Conservation (phyloP, 176 grass and related monocot genomes). For the Oryza brachyantha region DNA sequence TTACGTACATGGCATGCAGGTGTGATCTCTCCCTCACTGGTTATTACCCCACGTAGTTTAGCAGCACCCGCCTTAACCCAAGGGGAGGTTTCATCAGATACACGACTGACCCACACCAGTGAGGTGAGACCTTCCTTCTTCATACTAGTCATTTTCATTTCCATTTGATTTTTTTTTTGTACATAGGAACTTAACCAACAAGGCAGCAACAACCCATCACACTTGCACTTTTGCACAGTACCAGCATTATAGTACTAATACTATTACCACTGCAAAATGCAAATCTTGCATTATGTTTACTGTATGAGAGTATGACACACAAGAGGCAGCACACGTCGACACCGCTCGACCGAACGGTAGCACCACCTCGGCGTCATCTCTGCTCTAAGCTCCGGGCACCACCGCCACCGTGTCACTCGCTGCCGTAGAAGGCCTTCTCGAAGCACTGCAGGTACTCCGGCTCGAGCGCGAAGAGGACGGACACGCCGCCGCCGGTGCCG, state of each 20-base stretch:
- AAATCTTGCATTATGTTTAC: background rate
- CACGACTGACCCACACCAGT: no score
- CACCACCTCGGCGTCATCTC: background rate
- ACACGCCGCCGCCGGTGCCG: conserved; percentile 26
- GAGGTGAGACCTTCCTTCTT: background rate
- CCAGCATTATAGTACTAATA: background rate
- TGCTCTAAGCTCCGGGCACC: background rate
- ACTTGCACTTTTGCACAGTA: background rate
- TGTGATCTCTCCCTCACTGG: no score
- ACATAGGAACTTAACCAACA: background rate
- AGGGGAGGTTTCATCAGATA: no score
- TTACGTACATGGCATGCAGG: no score
- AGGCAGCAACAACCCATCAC: background rate
- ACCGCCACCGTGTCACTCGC: background rate
- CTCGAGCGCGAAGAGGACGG: conserved; percentile 63
- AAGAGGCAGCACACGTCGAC: background rate
- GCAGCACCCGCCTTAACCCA: no score
- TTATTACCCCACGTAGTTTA: no score
- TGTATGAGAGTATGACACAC: background rate
- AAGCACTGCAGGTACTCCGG: conserved; percentile 56
- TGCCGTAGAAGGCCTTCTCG: conserved; percentile 64
- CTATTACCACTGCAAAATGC: background rate
- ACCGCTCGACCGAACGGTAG: background rate
- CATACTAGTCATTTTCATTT: background rate
- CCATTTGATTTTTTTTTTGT: background rate